Evolutionary conservation across 2,329 filamentous ascomycete genomes (phyloP).

Genomic region (Metarhizium robertsii): DNA sequence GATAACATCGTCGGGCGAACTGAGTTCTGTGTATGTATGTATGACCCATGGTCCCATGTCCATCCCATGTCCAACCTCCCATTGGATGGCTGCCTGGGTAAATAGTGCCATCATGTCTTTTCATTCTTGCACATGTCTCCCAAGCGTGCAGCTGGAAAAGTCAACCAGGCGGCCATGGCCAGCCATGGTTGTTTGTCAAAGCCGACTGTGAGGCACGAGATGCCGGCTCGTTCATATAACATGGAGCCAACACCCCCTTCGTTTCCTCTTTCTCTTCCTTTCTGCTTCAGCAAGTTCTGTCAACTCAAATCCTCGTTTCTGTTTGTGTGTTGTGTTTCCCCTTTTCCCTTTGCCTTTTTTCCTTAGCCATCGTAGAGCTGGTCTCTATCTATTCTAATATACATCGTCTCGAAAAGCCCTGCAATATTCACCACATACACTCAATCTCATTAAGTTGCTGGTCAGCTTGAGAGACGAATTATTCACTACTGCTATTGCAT

Average conservation of each 20-base stretch:
- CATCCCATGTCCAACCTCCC: neutral
- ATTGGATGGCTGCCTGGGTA: neutral
- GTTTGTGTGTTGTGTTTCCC: conserved; percentile 25
- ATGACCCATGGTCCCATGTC: neutral
- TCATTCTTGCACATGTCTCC: neutral
- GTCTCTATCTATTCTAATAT: conserved; percentile 39
- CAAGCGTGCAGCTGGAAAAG: neutral
- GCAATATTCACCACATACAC: neutral
- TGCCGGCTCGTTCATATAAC: neutral
- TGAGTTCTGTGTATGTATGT: neutral
- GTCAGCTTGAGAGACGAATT: conserved; percentile 28
- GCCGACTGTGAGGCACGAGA: neutral
- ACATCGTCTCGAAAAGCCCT: conserved; percentile 12
- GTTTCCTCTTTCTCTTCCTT: conserved; percentile 30
- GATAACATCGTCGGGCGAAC: neutral
- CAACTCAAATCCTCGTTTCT: conserved; percentile 46
- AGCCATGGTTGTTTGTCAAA: neutral
- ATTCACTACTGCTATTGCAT: conserved; percentile 6
- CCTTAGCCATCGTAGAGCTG: conserved; percentile 39
- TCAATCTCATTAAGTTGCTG: conserved; percentile 24
- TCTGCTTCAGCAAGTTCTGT: conserved; percentile 57
- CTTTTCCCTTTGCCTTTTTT: conserved; percentile 25
- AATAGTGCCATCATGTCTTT: neutral
- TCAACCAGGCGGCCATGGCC: neutral
- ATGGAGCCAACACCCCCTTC: conserved; percentile 1